Evolutionary conservation across 306 rosid species (phyloP), one percentile per base, ranked within the genome.

Genomic region (Pyrus bretschneideri): DNA sequence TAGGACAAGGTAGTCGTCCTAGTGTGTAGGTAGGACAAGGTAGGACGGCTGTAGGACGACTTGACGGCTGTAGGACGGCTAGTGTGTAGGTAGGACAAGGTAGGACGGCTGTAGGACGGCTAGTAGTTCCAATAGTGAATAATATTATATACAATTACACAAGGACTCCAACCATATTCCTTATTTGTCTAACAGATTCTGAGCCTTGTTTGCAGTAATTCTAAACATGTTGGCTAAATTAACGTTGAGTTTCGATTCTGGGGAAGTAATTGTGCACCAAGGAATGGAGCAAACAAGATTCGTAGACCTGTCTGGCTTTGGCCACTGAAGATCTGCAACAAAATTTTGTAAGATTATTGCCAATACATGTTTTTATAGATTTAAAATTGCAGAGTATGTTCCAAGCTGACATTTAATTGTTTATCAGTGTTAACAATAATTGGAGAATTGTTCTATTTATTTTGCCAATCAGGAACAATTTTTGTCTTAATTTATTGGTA

Each of bases 181-280:
- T 23, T 23, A 23, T 23, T 23, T 23, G 23, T 23, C 23, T 23
- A 23, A 23, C 23, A 23, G 23, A 23, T 23, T 81, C 52, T 90
- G 80, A 86, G 73, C 69, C 78, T 78, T 22, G 23, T 59, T 25
- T 57, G 25, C 65, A 25, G 57, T 55, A 78, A 35, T 31, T 59
- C 38, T 46, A 57, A n/a, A 27, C 66, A 6, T 35, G 74, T 35
- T 71, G 76, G 59, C 62, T 70, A 70, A 25, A 29, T 46, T 49
- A 45, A 46, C 13, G 19, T 72, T 29, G 46, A 69, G 13, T 46
- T 45, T 59, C 23, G n/a, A 54, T 25, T 46, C 46, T 8, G 59
- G 67, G 80, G 71, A 49, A 17, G 54, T 14, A 49, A 49, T 44
- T 11, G 38, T 33, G 22, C n/a, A 46, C 9, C 25, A 45, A 63